phyloP scores from a whole-genome alignment of 805 yeast species.

The Kuraishia cidri region DNA sequence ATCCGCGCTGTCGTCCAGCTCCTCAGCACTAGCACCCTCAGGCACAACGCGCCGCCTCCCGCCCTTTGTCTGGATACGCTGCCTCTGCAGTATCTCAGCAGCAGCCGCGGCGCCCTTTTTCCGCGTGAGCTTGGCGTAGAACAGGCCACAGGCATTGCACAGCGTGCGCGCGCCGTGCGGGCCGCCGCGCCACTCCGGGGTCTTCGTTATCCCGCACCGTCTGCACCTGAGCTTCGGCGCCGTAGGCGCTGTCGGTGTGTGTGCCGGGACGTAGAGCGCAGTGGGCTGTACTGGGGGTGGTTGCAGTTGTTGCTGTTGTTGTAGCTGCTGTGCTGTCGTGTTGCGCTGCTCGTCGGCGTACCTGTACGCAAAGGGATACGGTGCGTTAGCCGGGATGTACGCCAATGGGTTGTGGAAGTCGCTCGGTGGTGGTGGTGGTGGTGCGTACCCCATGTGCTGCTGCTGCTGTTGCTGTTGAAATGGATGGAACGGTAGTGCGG shows the following conservation, averaged over 20 bases:
- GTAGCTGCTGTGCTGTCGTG: too few relatives aligned
- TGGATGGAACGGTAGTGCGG: too few relatives aligned
- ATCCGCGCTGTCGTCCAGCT: too few relatives aligned
- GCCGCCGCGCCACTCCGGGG: conserved; percentile 84
- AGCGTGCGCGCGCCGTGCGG: conserved; percentile 69
- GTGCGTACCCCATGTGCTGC: not conserved
- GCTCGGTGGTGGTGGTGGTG: not conserved
- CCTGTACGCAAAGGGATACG: not conserved
- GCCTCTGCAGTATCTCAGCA: conserved; percentile 12
- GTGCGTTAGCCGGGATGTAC: not conserved
- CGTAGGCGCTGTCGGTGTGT: conserved; percentile 69
- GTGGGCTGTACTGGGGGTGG: too few relatives aligned
- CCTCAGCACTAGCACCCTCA: too few relatives aligned
- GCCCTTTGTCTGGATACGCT: too few relatives aligned
- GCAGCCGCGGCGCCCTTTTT: conserved; percentile 46
- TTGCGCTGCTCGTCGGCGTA: conserved; percentile 29
- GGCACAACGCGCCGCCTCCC: too few relatives aligned
- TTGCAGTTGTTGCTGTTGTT: too few relatives aligned
- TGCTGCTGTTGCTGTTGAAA: not conserved
- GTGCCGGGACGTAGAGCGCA: too few relatives aligned
- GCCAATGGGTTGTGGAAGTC: not conserved
- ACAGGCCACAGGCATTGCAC: conserved; percentile 79
- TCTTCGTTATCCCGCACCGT: conserved; percentile 42
- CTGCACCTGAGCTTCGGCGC: conserved; percentile 8
- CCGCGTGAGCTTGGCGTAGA: conserved; percentile 58